A percentile compares a stretch with the other conserved stretches of the same genome.
These are phyloP conservation scores for Bromus sterilis DNA, from an alignment of 176 grass and related monocot genomes.

Conservation along the genomic window DNA sequence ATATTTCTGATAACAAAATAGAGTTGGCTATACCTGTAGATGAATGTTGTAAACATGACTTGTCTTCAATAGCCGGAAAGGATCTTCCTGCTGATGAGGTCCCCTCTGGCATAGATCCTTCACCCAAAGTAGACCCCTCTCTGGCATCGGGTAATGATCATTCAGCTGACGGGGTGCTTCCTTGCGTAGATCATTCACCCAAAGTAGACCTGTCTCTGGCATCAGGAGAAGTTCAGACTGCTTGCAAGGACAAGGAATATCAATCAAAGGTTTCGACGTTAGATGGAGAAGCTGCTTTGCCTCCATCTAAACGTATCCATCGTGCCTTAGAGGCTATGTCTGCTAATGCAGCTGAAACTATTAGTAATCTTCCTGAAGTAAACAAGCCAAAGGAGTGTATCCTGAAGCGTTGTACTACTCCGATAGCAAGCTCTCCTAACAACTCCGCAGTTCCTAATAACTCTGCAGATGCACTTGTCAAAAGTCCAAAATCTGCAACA, in stretches of 20 bases:
- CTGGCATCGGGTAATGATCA: neutral
- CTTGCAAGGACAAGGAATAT: constrained; percentile 35
- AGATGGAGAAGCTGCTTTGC: constrained; percentile 86
- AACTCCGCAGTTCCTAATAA: constrained; percentile 19
- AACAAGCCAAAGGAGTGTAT: constrained; percentile 21
- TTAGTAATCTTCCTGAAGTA: constrained; percentile 30
- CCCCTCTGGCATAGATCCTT: constrained; percentile 5
- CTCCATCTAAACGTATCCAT: constrained; percentile 97
- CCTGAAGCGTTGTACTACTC: constrained; percentile 14
- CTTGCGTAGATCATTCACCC: constrained; percentile 18
- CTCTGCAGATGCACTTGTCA: constrained; percentile 20
- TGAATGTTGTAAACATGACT: constrained; percentile 18
- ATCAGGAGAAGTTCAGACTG: constrained; percentile 21
- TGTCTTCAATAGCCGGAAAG: constrained; percentile 7
- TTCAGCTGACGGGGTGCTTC: neutral
- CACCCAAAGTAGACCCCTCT: constrained; percentile 15
- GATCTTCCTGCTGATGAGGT: constrained; percentile 2
- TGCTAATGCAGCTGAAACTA: constrained; percentile 67
- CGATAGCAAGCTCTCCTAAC: constrained; percentile 9
- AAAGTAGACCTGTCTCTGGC: constrained; percentile 8
- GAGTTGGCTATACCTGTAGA: constrained; percentile 17
- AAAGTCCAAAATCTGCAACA: constrained; percentile 14
- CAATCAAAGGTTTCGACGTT: constrained; percentile 34
- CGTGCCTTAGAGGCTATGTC: constrained; percentile 98
- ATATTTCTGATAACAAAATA: constrained; percentile 15